Evolutionary conservation across 2,329 filamentous ascomycete species (phyloP).

Genomic region (Purpureocillium lavendulum): DNA sequence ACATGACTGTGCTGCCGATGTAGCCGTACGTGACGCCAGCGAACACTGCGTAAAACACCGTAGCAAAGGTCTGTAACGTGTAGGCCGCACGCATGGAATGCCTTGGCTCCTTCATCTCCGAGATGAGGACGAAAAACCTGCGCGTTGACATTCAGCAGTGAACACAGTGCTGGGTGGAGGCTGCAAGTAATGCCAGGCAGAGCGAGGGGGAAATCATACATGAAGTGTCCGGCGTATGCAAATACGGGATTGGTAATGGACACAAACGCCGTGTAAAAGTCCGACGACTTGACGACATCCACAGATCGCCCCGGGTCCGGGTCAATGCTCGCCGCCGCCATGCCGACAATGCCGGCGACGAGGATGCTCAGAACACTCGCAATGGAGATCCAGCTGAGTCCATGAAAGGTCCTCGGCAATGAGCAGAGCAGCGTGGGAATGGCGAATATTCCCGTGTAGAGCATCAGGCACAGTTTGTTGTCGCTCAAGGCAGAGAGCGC

Average conservation of each 20-base stretch:
- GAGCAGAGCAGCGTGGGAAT: constrained; percentile 35
- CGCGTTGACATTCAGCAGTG: too few relatives aligned
- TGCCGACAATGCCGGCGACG: constrained; percentile 39
- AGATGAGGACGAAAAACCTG: constrained; percentile 42
- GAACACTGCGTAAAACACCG: constrained; percentile 41
- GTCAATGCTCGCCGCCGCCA: constrained; percentile 36
- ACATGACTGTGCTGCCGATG: constrained; percentile 33
- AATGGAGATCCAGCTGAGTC: constrained; percentile 37
- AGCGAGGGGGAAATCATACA: constrained; percentile 20
- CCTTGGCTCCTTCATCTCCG: constrained; percentile 41
- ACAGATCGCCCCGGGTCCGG: constrained; percentile 28
- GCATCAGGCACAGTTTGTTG: constrained; percentile 36
- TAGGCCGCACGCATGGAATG: constrained; percentile 44
- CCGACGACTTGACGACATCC: constrained; percentile 23
- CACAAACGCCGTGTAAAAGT: constrained; percentile 22
- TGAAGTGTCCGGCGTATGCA: constrained; percentile 42
- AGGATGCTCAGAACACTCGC: constrained; percentile 36
- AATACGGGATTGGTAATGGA: constrained; percentile 38
- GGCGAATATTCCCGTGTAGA: constrained; percentile 42
- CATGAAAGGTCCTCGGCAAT: constrained; percentile 40
- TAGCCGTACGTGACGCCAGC: constrained; percentile 42
- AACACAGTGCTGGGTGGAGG: too few relatives aligned
- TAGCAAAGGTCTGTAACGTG: constrained; percentile 39
- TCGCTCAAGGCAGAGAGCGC: constrained; percentile 36
- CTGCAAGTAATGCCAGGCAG: too few relatives aligned